Evolutionary conservation across 2,329 filamentous ascomycete genomes (phyloP), one percentile per base, ranked within the genome.

Genomic region (Neofusicoccum kwambonambiense): DNA sequence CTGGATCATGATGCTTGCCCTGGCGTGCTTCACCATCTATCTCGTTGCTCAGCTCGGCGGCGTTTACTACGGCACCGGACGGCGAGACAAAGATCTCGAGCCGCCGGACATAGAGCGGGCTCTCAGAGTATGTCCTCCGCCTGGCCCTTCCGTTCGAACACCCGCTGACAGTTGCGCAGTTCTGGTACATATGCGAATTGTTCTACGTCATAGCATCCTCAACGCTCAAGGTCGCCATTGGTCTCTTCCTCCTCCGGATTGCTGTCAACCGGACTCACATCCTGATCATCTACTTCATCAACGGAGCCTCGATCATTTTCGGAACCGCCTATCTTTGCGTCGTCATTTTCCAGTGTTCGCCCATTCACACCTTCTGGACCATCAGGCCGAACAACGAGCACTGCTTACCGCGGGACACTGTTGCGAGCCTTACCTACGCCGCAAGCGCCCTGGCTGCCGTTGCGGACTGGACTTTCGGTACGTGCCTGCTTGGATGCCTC

Each of bases 181-280:
- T 75, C 68, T 86, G 83, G 83, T 86, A 82, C 75, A 78, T 86
- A n/a, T 83, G 82, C 68, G 84, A 86, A 69, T 74, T 83, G n/a
- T 80, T 81, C 67, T 87, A 86, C 70, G 79, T 82, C 7, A 71
- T 83, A 63, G 77, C 79, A 4, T 83, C 78, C 22, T 77, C 79
- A 44, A 70, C 81, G 12, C 77, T 83, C 51, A 85, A 84, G 65
- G 76, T 84, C 42, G 81, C 83, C 1, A 82, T 86, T 60, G 82
- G 73, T 4, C 74, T 84, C n/a, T 84, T 85, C 66, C 79, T 86
- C 49, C 79, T 86, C 13, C 81, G 84, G 57, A 77, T 87, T 19
- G 82, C 83, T 0, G 73, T 82, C 39, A 74, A 78, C 45, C 75
- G 70, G 44, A 65, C 75, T n/a, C 83, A 86, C 64, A 74, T 79